phyloP scores from a whole-genome alignment of 495 filamentous ascomycete genomes.

The Delitschia confertaspora region DNA sequence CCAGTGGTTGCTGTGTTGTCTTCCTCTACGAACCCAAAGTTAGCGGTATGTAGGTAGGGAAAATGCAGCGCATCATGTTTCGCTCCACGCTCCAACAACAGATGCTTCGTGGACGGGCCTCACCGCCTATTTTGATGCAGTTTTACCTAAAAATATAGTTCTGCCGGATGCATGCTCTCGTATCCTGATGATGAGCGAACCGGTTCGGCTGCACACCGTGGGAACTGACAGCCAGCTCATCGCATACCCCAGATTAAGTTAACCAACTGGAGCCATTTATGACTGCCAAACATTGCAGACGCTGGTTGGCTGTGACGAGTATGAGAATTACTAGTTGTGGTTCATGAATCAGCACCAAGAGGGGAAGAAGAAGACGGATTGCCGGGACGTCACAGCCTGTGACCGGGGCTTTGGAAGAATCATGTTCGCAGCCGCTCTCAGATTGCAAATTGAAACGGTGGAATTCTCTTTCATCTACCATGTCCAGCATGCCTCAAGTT shows the following conservation, averaged over 20 bases:
- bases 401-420: conserved; percentile 27
- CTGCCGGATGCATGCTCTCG: conserved; percentile 19
- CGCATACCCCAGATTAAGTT: conserved; percentile 21
- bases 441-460: conserved; percentile 8
- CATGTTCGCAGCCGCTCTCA: conserved; percentile 16
- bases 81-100: background rate
- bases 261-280: conserved; percentile 7
- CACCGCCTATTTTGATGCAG: conserved; percentile 26
- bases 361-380: conserved; percentile 11
- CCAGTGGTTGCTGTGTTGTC: too few species aligned
- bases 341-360: conserved; percentile 13
- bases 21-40: too few species aligned
- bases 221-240: conserved; percentile 22
- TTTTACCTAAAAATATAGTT: conserved; percentile 26
- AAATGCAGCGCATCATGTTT: background rate
- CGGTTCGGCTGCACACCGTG: conserved; percentile 22
- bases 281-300: conserved; percentile 22
- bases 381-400: conserved; percentile 21
- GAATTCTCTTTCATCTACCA: conserved; percentile 8
- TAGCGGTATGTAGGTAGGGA: background rate
- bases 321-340: conserved; percentile 6
- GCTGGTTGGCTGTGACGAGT: conserved; percentile 13
- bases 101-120: conserved; percentile 13
- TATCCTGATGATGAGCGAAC: conserved; percentile 24
- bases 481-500: conserved; percentile 3